Base-by-base conservation (phyloP, 805 yeast species). In the Zygoascus bituminiphila region DNA sequence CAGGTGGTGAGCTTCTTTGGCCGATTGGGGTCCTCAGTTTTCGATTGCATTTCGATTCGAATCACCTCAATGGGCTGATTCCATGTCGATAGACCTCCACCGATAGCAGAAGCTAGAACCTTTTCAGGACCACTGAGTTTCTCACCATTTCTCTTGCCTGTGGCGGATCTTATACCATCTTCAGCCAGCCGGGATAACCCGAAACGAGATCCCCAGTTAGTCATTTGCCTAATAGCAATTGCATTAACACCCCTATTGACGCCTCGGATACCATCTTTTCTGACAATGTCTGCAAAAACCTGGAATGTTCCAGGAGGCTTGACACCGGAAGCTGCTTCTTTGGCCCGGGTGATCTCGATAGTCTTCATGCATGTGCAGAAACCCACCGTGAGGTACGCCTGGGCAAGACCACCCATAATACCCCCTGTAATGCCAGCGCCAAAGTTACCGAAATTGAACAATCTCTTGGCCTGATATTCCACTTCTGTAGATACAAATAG, bases 301-400 rank as follows among this genome's bases (percentile, higher is more conserved):
- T 81, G 78, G 73, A 86, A 84, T 1, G 95, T 78, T 15, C 94
- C 77, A 58, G 81, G 82, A 44, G 81, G 82, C 45, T 77, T 76
- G 26, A 68, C 84, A 47, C 95, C 96, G 1, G 72, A 60, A 4
- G 73, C 73, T 23, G 77, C 78, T 64, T 85, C 88, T 68, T 91
- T 93, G 46, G 81, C 63, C 62, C 98, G 79, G 14, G 98, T 93
- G 69, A 93, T 93, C 68, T 93, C 98, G 42, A 89, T 98, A 0
- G 98, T 93, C 70, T 93, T 93, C 97, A 93, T 93, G 71, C 97
- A 91, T 1, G 98, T 93, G 69, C 97, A 88, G 77, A 93, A 89
- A 6, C 98, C 98, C 89, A 91, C 71, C 4, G 98, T 88, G 54
- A 88, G 74, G 63, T 93, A 93, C 10, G 97, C 94, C 73, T 93